phyloP scores from a whole-genome alignment of 1,139 yeast genomes.

The Debaryomycetaceae sp. region DNA sequence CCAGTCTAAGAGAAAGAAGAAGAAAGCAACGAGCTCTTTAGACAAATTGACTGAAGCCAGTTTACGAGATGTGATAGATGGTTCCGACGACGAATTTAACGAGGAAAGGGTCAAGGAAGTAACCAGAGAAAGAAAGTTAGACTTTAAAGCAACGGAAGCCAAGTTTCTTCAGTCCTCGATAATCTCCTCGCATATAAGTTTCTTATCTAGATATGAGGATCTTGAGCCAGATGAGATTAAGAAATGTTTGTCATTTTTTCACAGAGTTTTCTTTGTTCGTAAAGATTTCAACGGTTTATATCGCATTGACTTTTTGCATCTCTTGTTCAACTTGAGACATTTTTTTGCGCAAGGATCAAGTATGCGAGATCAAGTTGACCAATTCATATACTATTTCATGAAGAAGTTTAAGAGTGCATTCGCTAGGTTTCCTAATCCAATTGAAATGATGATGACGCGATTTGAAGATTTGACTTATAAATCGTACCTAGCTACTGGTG shows the following conservation, averaged over 20 bases:
- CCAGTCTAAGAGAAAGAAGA: constrained; percentile 41
- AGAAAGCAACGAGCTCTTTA: constrained; percentile 20
- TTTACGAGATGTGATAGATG: constrained; percentile 36
- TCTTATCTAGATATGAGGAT: constrained; percentile 56
- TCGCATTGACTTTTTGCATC: constrained; percentile 69
- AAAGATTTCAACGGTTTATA: constrained; percentile 61
- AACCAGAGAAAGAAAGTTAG: constrained; percentile 49
- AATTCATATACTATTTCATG: constrained; percentile 67
- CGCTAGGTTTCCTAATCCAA: constrained; percentile 54
- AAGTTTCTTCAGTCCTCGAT: constrained; percentile 39
- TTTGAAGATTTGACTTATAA: constrained; percentile 42
- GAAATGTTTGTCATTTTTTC: constrained; percentile 66
- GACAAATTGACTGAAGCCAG: constrained; percentile 26
- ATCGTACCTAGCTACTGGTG: constrained; percentile 50
- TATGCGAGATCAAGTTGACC: constrained; percentile 58
- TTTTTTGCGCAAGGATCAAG: constrained; percentile 31
- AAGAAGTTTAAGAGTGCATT: constrained; percentile 51
- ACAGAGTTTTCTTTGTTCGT: constrained; percentile 60
- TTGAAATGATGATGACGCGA: constrained; percentile 69
- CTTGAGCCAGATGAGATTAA: constrained; percentile 59
- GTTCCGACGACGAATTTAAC: constrained; percentile 43
- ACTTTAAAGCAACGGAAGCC: constrained; percentile 40
- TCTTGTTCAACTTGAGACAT: constrained; percentile 29
- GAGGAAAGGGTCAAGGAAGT: constrained; percentile 37
- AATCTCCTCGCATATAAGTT: constrained; percentile 52